These are phyloP conservation scores for Xylaria flabelliformis DNA, from an alignment of 495 filamentous ascomycete genomes.

Conservation along the genomic window DNA sequence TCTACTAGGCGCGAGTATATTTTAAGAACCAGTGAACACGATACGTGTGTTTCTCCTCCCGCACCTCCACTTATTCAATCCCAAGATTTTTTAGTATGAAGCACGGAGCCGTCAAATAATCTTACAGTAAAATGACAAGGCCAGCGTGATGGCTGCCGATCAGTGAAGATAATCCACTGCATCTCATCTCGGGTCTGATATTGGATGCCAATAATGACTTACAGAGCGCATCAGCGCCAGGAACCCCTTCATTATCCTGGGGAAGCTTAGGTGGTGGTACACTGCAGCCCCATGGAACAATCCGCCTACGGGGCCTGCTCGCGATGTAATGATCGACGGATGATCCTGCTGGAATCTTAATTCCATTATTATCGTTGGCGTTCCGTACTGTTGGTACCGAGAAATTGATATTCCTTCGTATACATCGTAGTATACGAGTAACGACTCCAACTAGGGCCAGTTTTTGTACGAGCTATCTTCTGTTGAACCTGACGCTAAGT, in stretches of 20 bases:
- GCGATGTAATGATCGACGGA: constrained; percentile 17
- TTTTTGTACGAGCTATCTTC: neutral
- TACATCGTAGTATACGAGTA: neutral
- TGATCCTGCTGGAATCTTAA: constrained; percentile 9
- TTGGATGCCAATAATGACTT: neutral
- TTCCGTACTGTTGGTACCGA: neutral
- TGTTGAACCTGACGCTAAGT: neutral
- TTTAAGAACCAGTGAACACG: neutral
- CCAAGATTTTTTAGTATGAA: neutral
- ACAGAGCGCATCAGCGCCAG: neutral
- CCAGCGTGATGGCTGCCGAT: constrained; percentile 3
- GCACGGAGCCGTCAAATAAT: neutral
- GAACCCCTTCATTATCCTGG: neutral
- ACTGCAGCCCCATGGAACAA: neutral
- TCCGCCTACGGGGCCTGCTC: neutral
- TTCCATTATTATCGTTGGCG: constrained; percentile 4
- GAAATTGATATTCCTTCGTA: neutral
- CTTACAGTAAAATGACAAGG: neutral
- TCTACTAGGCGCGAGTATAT: neutral
- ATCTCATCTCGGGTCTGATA: constrained; percentile 5
- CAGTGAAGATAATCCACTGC: constrained; percentile 13
- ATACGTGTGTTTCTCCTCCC: neutral
- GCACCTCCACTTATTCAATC: neutral
- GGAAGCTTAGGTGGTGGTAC: neutral
- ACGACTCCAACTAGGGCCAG: neutral